Percentiles rank a stretch among this genome's conserved stretches.
Evolutionary conservation across 352 stramenopile genomes (phyloP).

Genomic region (Phytophthora niederhauseri): DNA sequence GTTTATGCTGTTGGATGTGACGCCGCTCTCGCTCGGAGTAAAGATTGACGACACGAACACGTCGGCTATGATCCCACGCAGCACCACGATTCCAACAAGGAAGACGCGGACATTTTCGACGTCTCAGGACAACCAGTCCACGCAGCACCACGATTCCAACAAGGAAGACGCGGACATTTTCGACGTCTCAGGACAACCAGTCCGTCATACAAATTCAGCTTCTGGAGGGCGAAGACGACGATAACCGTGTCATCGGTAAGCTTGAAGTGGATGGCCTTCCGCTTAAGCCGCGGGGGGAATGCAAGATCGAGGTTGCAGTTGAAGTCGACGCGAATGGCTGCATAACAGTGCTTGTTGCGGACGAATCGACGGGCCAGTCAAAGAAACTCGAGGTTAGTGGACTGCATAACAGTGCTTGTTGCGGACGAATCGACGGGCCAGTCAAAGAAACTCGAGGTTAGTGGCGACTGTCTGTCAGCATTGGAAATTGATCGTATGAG

Average conservation of each 20-base stretch:
- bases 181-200: slow-evolving; percentile 5
- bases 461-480: background rate
- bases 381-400: background rate
- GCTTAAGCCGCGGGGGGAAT: background rate
- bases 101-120: slow-evolving; percentile 8
- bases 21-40: slow-evolving; percentile 2
- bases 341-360: background rate
- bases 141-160: slow-evolving; percentile 4
- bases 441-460: background rate
- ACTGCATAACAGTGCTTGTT: background rate
- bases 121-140: background rate
- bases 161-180: slow-evolving; percentile 7
- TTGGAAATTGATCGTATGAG: slow-evolving; percentile 8
- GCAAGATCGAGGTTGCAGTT: slow-evolving; percentile 5
- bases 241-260: background rate
- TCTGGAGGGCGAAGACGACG: background rate
- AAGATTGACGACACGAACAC: background rate
- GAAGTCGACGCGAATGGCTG: background rate
- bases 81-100: slow-evolving; percentile 4
- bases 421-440: background rate
- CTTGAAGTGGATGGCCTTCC: background rate
- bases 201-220: background rate
- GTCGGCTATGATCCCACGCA: slow-evolving; percentile 1
- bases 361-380: background rate
- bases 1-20: slow-evolving; percentile 13